Base-by-base conservation (phyloP, 305 asterid genomes). In the Solanum aculeatissimum region DNA sequence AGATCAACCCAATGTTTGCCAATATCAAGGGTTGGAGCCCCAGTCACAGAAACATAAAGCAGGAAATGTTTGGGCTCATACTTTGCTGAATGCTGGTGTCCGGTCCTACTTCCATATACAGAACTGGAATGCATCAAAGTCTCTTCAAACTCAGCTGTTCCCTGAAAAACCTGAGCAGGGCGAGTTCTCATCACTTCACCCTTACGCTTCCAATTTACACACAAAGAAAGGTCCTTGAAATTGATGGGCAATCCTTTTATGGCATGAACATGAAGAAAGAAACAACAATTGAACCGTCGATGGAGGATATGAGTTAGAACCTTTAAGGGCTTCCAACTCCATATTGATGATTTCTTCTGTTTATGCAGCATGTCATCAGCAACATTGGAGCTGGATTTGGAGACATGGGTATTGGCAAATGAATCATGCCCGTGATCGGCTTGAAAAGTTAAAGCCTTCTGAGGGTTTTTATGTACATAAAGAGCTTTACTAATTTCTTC, bases 1-100 rank as follows among this genome's bases (percentile, higher is more conserved):
- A 96, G 93, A 88, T 96, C 98, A 88, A 96, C 89, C 95, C 93
- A 92, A 79, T 90, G 96, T 74, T 92, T 91, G 89, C 98, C 98
- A 21, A 96, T 85, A 74, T 95, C 98, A 14, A 91, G 89, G 23
- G 77, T 69, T 9, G 95, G 94, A 81, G 91, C 90, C 84, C 92
- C 98, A 68, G 88, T 60, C 29, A 93, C 94, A 68, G 92, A 91
- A 80, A 91, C 88, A 47, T 87, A 87, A 70, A 96, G 93, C 85
- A 90, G 89, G 86, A 92, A 95, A 51, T 89, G 91, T 87, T 92
- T 91, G 74, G 98, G 92, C 85, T 95, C 94, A 63, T 95, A 96
- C 88, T 95, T 92, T n/a, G 90, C 92, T 40, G 91, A 88, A 85
- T 83, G 71, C 5, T 85, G 93, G 47, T 92, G 83, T 74, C 96